These are phyloP conservation scores for Diplodia intermedia DNA, from an alignment of 2,329 filamentous ascomycete genomes.

Conservation along the genomic window DNA sequence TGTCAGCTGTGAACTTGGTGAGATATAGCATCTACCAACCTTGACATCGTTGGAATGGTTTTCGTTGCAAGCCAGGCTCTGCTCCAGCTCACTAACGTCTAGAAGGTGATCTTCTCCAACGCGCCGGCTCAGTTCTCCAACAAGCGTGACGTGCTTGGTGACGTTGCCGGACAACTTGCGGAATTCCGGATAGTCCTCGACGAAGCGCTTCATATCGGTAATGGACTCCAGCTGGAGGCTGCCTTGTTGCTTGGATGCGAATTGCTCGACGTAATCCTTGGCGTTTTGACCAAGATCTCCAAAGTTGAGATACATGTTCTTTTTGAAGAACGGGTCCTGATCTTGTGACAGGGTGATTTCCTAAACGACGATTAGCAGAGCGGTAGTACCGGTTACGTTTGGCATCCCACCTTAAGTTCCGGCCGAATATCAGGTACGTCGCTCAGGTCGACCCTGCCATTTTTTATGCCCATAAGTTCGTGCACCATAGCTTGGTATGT, in stretches of 20 bases:
- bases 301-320: constrained; percentile 99
- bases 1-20: neutral
- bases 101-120: constrained; percentile 85
- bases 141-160: constrained; percentile 96
- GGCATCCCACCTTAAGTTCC: constrained; percentile 69
- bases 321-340: constrained; percentile 98
- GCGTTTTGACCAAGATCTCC: constrained; percentile 94
- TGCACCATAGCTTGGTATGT: constrained; percentile 99
- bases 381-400: neutral
- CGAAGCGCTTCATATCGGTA: constrained; percentile 97
- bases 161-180: constrained; percentile 96
- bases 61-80: constrained; percentile 95
- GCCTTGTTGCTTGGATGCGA: constrained; percentile 96
- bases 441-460: constrained; percentile 89
- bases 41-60: constrained; percentile 92
- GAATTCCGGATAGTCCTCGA: constrained; percentile 98
- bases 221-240: constrained; percentile 97
- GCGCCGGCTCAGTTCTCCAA: constrained; percentile 88
- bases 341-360: constrained; percentile 96
- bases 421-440: constrained; percentile 83
- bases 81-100: constrained; percentile 97
- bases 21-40: constrained; percentile 53
- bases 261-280: constrained; percentile 98
- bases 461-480: constrained; percentile 89
- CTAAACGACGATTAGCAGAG: constrained; percentile 36